phyloP scores from a whole-genome alignment of 805 yeast genomes.

The Nakazawaea ambrosiae region DNA sequence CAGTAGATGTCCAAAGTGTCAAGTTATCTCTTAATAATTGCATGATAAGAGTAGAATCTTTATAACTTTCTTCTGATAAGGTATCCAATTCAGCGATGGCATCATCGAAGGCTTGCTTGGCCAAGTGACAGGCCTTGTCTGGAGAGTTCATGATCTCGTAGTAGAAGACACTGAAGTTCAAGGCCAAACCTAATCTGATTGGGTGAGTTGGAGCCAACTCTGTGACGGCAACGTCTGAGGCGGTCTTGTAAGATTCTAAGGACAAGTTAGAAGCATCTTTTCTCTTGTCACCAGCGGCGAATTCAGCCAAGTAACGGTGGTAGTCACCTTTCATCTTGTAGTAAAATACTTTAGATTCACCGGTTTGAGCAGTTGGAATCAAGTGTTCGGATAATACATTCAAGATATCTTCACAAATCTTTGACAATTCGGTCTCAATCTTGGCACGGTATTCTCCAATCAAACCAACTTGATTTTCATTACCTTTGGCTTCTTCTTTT shows the following conservation, averaged over 20 bases:
- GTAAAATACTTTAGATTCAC: conserved; percentile 97
- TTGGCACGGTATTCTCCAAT: conserved; percentile 93
- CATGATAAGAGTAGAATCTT: conserved; percentile 97
- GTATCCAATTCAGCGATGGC: conserved; percentile 99
- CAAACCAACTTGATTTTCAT: conserved; percentile 80
- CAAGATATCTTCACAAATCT: conserved; percentile 91
- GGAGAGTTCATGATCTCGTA: conserved; percentile 98
- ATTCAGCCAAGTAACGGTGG: conserved; percentile 98
- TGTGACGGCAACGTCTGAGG: conserved; percentile 94
- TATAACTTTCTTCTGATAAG: conserved; percentile 95
- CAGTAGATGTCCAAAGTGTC: conserved; percentile 93
- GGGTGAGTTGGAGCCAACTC: conserved; percentile 99
- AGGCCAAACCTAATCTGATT: conserved; percentile 94
- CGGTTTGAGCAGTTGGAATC: conserved; percentile 90
- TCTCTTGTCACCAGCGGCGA: conserved; percentile 85
- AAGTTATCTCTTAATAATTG: conserved; percentile 97
- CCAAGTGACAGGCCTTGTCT: conserved; percentile 97
- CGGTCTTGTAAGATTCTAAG: conserved; percentile 89
- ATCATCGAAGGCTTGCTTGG: conserved; percentile 98
- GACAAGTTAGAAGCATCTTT: conserved; percentile 90
- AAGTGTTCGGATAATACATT: conserved; percentile 82
- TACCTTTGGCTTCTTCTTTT: conserved; percentile 95
- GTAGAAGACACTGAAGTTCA: conserved; percentile 96
- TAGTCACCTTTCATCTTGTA: conserved; percentile 99
- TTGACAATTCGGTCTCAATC: conserved; percentile 87